Evolutionary conservation across 2,329 filamentous ascomycete genomes (phyloP), one percentile per base, ranked within the genome.

Genomic region (Aspergillus sojae): DNA sequence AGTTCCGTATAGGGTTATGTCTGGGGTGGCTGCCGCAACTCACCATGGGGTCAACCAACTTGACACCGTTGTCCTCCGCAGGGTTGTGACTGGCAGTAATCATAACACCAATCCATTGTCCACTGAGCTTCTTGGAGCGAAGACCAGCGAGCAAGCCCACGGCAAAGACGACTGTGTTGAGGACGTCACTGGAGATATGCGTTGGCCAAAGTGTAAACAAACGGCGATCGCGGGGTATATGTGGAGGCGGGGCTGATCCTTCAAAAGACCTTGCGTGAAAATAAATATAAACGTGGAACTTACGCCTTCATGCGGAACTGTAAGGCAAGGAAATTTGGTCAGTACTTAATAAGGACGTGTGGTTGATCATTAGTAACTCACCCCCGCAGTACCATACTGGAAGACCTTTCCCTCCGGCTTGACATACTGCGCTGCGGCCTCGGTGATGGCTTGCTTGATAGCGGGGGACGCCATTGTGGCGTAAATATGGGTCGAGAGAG

Each of bases 61-160:
- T 97, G 78, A 97, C 91, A 58, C 93, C 93, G 78, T 97, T 97
- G 80, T 97, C 93, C 71, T 88, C 85, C 39, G 93, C 90, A 21
- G 92, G 92, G 80, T 97, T 97, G 84, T 97, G 93, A 74, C 92
- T 96, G 66, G 93, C 93, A 48, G 93, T 97, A 78, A 97, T 91
- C 93, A 97, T 97, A 70, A 99, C 90, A 74, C 95, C 95, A 74
- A 99, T 96, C 72, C 92, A 91, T 82, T 96, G 92, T 68, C 93
- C 91, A 77, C 90, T 90, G 71, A 96, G 88, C 81, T 95, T 96
- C 77, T 93, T 91, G 68, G 93, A 97, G 67, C 95, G 91, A 58
- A 98, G 86, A 62, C 91, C 89, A 36, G 95, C 92, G 62, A 97
- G 88, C 65, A 99, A 87, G 58, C 94, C 95, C 68, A 97, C 94